Percentiles rank a stretch among this genome's conserved stretches.
Conservation (phyloP, 805 yeast genomes). For the Candida dajiaensis region DNA sequence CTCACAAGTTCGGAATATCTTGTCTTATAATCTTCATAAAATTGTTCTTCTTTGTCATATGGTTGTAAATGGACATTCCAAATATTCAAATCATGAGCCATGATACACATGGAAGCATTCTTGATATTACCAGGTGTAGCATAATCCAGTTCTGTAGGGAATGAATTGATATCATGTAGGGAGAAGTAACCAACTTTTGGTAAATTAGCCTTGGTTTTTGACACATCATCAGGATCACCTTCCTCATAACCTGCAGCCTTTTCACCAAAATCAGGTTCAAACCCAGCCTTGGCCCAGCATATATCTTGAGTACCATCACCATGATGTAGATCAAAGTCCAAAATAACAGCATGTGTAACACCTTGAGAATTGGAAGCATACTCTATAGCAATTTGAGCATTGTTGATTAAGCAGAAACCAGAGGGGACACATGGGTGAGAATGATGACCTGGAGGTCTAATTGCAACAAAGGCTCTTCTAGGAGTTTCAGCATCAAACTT, state of each 20-base stretch:
- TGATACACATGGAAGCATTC: constrained; percentile 73
- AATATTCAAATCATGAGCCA: constrained; percentile 69
- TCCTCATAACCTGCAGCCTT: constrained; percentile 20
- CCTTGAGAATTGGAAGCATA: constrained; percentile 59
- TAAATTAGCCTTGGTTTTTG: constrained; percentile 31
- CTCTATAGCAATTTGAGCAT: constrained; percentile 75
- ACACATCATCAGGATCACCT: constrained; percentile 34
- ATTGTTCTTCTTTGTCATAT: constrained; percentile 59
- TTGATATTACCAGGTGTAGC: constrained; percentile 66
- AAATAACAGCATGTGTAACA: constrained; percentile 73
- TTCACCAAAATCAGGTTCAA: constrained; percentile 43
- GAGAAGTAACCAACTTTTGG: constrained; percentile 80
- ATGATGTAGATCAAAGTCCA: constrained; percentile 82
- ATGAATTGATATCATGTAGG: constrained; percentile 78
- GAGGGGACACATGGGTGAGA: constrained; percentile 79
- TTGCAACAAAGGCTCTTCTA: constrained; percentile 54
- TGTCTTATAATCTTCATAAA: constrained; percentile 52
- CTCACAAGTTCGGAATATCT: constrained; percentile 56
- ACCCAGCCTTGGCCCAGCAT: constrained; percentile 74
- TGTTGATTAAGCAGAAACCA: constrained; percentile 77
- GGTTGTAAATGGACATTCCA: constrained; percentile 81
- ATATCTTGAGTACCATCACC: constrained; percentile 89
- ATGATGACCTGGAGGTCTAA: constrained; percentile 86
- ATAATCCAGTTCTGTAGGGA: constrained; percentile 75
- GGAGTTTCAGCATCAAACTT: constrained; percentile 24